phyloP scores from a whole-genome alignment of 306 rosid species.

The Gastrolobium villosum region DNA sequence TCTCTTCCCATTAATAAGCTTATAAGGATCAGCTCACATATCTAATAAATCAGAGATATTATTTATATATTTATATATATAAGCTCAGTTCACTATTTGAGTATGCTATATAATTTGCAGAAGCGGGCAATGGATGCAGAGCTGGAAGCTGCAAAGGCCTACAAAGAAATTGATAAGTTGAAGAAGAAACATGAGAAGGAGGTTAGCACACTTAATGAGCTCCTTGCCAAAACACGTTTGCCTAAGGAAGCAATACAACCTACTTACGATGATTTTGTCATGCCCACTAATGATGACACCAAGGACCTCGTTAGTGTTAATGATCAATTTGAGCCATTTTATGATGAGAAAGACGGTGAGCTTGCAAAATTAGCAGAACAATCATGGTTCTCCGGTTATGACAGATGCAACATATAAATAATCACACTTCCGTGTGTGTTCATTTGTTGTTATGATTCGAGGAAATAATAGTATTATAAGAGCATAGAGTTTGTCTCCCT shows the following conservation, averaged over 20 bases:
- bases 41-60: too few relatives aligned
- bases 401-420: slow-evolving; percentile 83
- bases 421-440: slow-evolving; percentile 4
- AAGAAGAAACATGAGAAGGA: slow-evolving; percentile 72
- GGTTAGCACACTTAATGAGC: slow-evolving; percentile 63
- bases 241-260: slow-evolving; percentile 58
- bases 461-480: neutral
- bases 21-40: too few relatives aligned
- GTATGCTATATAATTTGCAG: slow-evolving; percentile 58
- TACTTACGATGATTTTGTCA: slow-evolving; percentile 47
- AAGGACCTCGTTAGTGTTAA: slow-evolving; percentile 48
- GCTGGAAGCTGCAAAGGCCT: slow-evolving; percentile 74
- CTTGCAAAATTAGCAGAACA: slow-evolving; percentile 70
- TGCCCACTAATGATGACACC: slow-evolving; percentile 51
- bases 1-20: too few relatives aligned
- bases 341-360: slow-evolving; percentile 68
- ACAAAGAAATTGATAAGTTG: slow-evolving; percentile 69
- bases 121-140: slow-evolving; percentile 77
- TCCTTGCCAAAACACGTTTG: slow-evolving; percentile 58
- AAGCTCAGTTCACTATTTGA: slow-evolving; percentile 1
- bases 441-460: slow-evolving; percentile 21
- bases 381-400: slow-evolving; percentile 85
- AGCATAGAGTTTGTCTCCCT: too few relatives aligned
- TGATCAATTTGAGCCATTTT: slow-evolving; percentile 66
- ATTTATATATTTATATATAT: too few relatives aligned